Conservation (phyloP, 2,329 filamentous ascomycete genomes). For the Orbilia javanica region DNA sequence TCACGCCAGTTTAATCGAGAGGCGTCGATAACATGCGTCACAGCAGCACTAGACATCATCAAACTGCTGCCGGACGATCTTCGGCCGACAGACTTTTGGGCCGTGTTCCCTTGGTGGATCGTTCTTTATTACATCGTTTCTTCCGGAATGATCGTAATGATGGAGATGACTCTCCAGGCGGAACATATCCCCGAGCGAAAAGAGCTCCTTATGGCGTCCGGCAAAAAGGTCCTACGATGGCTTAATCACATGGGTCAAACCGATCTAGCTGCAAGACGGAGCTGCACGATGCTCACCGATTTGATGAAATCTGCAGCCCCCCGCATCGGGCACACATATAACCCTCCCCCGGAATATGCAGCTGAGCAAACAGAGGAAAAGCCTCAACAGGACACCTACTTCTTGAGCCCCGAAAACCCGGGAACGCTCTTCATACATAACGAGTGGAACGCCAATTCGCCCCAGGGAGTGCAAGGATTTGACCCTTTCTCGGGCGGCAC, state of each 20-base stretch:
- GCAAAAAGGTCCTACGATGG: conserved; percentile 61
- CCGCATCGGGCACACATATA: conserved; percentile 39
- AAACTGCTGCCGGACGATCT: conserved; percentile 60
- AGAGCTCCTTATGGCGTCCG: conserved; percentile 59
- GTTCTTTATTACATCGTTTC: conserved; percentile 61
- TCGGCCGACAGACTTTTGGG: conserved; percentile 59
- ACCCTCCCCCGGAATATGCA: conserved; percentile 31
- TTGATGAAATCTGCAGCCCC: conserved; percentile 56
- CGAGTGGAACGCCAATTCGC: conserved; percentile 6
- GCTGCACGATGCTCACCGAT: conserved; percentile 61
- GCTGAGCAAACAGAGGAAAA: conserved; percentile 17
- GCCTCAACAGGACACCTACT: conserved; percentile 30
- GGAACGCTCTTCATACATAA: conserved; percentile 25
- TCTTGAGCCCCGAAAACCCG: conserved; percentile 24
- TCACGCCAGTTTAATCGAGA: conserved; percentile 61
- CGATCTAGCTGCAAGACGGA: conserved; percentile 61
- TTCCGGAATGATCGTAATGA: conserved; percentile 60
- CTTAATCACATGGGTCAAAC: conserved; percentile 61
- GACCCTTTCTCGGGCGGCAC: conserved; percentile 32
- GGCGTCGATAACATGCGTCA: conserved; percentile 61
- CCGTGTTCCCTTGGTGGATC: conserved; percentile 61
- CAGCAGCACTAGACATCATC: conserved; percentile 61
- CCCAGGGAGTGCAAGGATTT: conserved; percentile 41
- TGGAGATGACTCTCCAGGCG: conserved; percentile 60
- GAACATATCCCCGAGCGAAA: conserved; percentile 62